Evolutionary conservation across 495 filamentous ascomycete genomes (phyloP).

Genomic region (Pseudomonodictys pantanalensis): DNA sequence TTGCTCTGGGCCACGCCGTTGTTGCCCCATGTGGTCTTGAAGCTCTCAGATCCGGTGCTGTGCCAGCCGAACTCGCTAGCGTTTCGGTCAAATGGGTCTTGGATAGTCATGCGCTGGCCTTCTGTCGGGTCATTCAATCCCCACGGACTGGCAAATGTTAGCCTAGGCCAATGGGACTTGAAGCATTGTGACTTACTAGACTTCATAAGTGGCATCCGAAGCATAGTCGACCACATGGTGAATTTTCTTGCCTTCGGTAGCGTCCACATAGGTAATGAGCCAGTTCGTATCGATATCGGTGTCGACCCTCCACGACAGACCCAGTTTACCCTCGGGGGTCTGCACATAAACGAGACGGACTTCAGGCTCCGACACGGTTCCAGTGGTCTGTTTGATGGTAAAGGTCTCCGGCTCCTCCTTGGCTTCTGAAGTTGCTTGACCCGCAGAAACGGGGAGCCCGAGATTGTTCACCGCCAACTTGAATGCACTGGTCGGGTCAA

Average conservation of each 20-base stretch:
- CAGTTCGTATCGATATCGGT: slow-evolving; percentile 51
- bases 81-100: slow-evolving; percentile 41
- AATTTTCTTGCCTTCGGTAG: slow-evolving; percentile 41
- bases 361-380: slow-evolving; percentile 45
- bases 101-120: slow-evolving; percentile 39
- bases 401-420: slow-evolving; percentile 37
- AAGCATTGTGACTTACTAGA: slow-evolving; percentile 32
- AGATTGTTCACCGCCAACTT: slow-evolving; percentile 38
- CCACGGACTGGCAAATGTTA: slow-evolving; percentile 38
- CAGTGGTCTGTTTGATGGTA: slow-evolving; percentile 42
- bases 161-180: not conserved
- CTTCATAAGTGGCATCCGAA: slow-evolving; percentile 48
- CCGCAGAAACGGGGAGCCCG: slow-evolving; percentile 39
- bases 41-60: slow-evolving; percentile 40
- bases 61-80: slow-evolving; percentile 49
- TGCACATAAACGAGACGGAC: slow-evolving; percentile 48
- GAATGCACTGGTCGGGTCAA: slow-evolving; percentile 41
- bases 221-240: slow-evolving; percentile 49
- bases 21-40: slow-evolving; percentile 49
- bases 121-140: slow-evolving; percentile 50
- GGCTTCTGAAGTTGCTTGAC: slow-evolving; percentile 40
- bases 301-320: slow-evolving; percentile 51
- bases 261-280: slow-evolving; percentile 52
- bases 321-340: slow-evolving; percentile 43
- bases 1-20: slow-evolving; percentile 51